These are phyloP conservation scores for Cronartium quercuum DNA, from an alignment of 1,284 basidiomycete species.

Conservation along the genomic window DNA sequence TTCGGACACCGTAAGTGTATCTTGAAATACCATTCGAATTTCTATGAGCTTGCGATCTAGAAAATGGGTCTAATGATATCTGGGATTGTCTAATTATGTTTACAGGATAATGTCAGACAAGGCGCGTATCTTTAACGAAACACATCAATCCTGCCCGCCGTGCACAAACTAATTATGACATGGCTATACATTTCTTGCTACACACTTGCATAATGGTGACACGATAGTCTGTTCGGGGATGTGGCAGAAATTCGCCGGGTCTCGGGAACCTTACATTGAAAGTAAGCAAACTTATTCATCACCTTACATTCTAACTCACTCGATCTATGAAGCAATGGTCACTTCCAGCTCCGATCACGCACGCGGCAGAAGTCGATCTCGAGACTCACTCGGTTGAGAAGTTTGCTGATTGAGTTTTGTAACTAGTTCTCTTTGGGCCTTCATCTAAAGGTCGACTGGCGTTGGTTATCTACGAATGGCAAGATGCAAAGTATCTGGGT, in stretches of 20 bases:
- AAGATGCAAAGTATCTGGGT: slow-evolving; percentile 75
- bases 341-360: background rate
- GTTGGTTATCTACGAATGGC: slow-evolving; percentile 92
- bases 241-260: slow-evolving; percentile 34
- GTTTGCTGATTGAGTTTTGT: background rate
- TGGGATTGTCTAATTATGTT: background rate
- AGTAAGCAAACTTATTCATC: slow-evolving; percentile 1
- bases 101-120: slow-evolving; percentile 35
- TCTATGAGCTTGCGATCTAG: background rate
- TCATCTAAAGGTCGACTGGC: slow-evolving; percentile 78
- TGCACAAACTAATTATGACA: no score
- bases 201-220: no score
- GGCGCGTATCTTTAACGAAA: slow-evolving; percentile 3
- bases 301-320: background rate
- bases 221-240: slow-evolving; percentile 35
- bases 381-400: background rate
- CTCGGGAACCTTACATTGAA: slow-evolving; percentile 37
- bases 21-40: background rate
- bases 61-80: background rate
- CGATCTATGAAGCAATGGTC: background rate
- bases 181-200: no score
- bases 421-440: slow-evolving; percentile 69
- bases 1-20: slow-evolving; percentile 25
- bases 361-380: background rate
- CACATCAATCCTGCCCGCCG: no score